Conservation (phyloP, 371 early-diverging fungal species). For the Mortierella sp. region DNA sequence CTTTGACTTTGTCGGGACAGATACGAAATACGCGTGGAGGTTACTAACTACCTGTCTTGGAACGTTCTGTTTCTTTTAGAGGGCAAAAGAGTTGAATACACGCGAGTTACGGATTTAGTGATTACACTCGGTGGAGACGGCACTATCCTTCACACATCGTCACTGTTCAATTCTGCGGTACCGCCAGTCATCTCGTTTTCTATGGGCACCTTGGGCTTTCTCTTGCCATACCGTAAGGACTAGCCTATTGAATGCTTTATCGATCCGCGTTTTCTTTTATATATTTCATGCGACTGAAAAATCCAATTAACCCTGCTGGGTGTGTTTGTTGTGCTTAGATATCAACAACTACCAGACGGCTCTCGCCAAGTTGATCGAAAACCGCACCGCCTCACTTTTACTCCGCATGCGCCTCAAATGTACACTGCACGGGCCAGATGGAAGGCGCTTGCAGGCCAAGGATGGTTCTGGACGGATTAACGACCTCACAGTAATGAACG, state of each 20-base stretch:
- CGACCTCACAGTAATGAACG: conserved; percentile 87
- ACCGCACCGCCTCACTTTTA: conserved; percentile 71
- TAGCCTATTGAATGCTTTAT: background rate
- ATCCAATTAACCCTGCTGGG: no score
- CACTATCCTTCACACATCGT: conserved; percentile 92
- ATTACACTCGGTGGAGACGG: conserved; percentile 98
- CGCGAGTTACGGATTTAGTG: conserved; percentile 84
- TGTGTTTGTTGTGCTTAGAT: conserved; percentile 56
- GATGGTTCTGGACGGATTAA: conserved; percentile 59
- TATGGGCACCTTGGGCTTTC: conserved; percentile 93
- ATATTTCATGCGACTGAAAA: no score
- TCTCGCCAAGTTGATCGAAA: conserved; percentile 72
- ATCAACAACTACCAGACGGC: conserved; percentile 73
- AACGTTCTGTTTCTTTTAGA: conserved; percentile 25
- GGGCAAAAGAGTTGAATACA: conserved; percentile 63
- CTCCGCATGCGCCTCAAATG: conserved; percentile 85
- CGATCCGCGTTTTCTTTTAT: no score
- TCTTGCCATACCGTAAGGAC: conserved; percentile 81
- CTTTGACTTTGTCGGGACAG: background rate
- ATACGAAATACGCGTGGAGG: no score
- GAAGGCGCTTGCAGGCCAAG: conserved; percentile 61
- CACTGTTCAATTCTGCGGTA: conserved; percentile 82
- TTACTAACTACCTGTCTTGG: background rate
- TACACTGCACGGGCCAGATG: conserved; percentile 70
- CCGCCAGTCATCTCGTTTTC: conserved; percentile 96